Base-by-base conservation (phyloP, 2,329 filamentous ascomycete genomes). In the Tympanopsis confertula region DNA sequence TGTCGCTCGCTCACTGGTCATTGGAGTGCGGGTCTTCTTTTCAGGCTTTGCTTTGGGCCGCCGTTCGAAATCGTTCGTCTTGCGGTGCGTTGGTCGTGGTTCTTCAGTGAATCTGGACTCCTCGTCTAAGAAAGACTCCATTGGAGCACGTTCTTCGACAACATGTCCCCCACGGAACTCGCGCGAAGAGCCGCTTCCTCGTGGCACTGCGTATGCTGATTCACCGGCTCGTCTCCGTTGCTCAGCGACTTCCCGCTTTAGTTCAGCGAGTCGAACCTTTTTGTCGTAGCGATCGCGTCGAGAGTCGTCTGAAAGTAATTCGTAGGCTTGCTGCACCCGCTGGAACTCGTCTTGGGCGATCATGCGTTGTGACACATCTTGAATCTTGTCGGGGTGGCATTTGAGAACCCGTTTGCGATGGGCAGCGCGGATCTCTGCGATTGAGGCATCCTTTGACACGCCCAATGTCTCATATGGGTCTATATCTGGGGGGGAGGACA, bases 261-360 rank as follows among this genome's bases (percentile, higher is more conserved):
- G 50, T 47, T 68, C 61, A 18, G 66, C 67, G 42, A 78, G 52
- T 38, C 62, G 65, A 30, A 69, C 59, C 43, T 68, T 61, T 26
- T 71, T 65, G 52, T 80, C 71, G 49, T 80, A 76, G 38, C 62
- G 59, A 20, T 55, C 51, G 38, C 72, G 58, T 47, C 64, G 63
- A 3, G 59, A 60, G n/a, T 75, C 69, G 47, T 80, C 74, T 37
- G 66, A 69, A 19, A 81, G 62, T 19, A 74, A 59, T 52, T 80
- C 76, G 55, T 78, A 81, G 37, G 76, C 74, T 42, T 74, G 66
- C 51, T 79, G 74, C 37, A 80, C 71, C 49, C 66, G 66, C 53
- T 79, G 74, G 50, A 80, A 81, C 47, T 77, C 65, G 43, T 75
- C 71, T 42, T 69, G 64, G 41, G 70, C 73, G 40, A 65, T 56